These are phyloP conservation scores for Microdochium nivale DNA, from an alignment of 2,329 filamentous ascomycete genomes.

Conservation along the genomic window DNA sequence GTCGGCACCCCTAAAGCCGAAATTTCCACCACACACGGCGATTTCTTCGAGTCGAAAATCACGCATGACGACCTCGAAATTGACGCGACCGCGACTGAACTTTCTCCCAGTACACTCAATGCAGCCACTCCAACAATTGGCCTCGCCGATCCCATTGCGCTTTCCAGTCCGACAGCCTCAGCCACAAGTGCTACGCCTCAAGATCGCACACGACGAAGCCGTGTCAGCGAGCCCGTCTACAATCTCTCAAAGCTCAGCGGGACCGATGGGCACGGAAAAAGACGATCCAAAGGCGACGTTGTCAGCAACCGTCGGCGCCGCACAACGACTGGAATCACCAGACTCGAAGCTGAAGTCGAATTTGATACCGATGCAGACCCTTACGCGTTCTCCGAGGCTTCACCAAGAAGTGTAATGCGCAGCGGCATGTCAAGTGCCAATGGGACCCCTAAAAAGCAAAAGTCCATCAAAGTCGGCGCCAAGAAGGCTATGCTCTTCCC, in stretches of 20 bases:
- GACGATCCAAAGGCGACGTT: slow-evolving; percentile 41
- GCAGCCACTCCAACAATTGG: background rate
- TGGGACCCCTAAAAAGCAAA: slow-evolving; percentile 21
- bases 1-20: slow-evolving; percentile 43
- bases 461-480: slow-evolving; percentile 24
- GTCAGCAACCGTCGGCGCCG: slow-evolving; percentile 35
- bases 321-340: slow-evolving; percentile 19
- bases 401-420: slow-evolving; percentile 13
- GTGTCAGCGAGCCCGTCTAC: slow-evolving; percentile 52
- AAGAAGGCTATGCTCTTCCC: slow-evolving; percentile 15
- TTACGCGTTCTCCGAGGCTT: slow-evolving; percentile 12
- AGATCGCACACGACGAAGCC: slow-evolving; percentile 45
- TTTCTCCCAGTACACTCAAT: background rate
- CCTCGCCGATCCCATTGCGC: background rate
- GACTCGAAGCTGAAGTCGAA: slow-evolving; percentile 17
- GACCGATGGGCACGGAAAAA: slow-evolving; percentile 51
- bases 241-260: slow-evolving; percentile 57
- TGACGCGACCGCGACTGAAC: background rate
- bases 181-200: slow-evolving; percentile 15
- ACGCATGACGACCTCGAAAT: background rate
- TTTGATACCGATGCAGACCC: slow-evolving; percentile 15
- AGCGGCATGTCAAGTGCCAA: slow-evolving; percentile 35
- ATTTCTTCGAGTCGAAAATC: slow-evolving; percentile 21
- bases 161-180: slow-evolving; percentile 2
- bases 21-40: slow-evolving; percentile 45